Conservation (phyloP, 305 asterid genomes). For the Lippia alba region DNA sequence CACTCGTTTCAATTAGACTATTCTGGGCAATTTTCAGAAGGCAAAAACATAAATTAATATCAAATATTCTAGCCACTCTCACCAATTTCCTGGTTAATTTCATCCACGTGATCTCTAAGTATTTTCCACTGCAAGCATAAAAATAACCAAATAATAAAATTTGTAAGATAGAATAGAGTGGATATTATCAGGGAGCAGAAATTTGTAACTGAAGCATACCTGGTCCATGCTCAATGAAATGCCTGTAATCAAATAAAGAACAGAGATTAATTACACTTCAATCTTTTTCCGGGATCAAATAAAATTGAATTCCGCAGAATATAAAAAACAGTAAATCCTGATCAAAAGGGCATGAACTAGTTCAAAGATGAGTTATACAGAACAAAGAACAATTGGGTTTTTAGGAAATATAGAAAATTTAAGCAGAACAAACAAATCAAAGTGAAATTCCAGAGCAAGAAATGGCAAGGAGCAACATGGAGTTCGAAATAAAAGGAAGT, state of each 20-base stretch:
- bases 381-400: neutral
- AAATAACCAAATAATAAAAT: constrained; percentile 10
- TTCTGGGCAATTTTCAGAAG: neutral
- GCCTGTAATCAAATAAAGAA: constrained; percentile 35
- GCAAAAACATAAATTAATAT: neutral
- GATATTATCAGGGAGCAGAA: neutral
- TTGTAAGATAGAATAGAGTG: neutral
- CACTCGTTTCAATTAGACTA: constrained; percentile 1
- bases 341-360: neutral
- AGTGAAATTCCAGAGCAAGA: neutral
- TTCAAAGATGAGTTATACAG: neutral
- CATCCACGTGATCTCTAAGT: constrained; percentile 45
- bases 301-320: neutral
- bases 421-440: neutral
- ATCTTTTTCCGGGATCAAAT: neutral
- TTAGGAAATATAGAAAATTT: neutral
- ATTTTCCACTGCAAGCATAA: constrained; percentile 44
- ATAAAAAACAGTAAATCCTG: neutral
- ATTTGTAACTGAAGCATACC: constrained; percentile 35
- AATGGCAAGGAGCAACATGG: neutral
- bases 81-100: constrained; percentile 39
- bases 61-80: constrained; percentile 22
- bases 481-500: neutral
- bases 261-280: neutral
- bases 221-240: constrained; percentile 50